phyloP scores from a whole-genome alignment of 352 stramenopile genomes.

The Phytophthora colocasiae region DNA sequence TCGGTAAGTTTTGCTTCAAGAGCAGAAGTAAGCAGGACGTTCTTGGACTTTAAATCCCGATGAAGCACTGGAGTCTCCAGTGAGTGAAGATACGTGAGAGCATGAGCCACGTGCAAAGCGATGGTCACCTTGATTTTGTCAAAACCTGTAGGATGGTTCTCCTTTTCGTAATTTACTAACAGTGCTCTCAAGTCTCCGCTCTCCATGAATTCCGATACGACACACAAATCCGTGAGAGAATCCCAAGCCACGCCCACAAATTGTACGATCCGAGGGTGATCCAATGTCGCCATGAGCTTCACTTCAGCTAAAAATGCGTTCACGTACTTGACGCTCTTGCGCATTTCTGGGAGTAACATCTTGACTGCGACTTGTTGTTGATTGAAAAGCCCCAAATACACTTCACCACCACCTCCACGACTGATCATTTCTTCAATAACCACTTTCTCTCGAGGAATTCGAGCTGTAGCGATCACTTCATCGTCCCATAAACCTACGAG shows the following conservation, averaged over 20 bases:
- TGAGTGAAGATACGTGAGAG: slow-evolving; percentile 30
- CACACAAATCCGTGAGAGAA: slow-evolving; percentile 29
- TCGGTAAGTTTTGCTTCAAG: slow-evolving; percentile 50
- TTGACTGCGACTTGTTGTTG: slow-evolving; percentile 41
- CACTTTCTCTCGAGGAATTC: slow-evolving; percentile 40
- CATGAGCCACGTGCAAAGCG: slow-evolving; percentile 40
- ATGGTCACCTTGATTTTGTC: slow-evolving; percentile 50
- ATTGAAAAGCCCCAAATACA: slow-evolving; percentile 34
- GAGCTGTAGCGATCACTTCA: slow-evolving; percentile 34
- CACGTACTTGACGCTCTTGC: slow-evolving; percentile 19
- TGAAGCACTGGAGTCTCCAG: slow-evolving; percentile 14
- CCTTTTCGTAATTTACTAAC: slow-evolving; percentile 23
- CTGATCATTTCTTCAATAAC: slow-evolving; percentile 32
- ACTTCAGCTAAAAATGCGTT: slow-evolving; percentile 36
- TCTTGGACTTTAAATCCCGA: slow-evolving; percentile 26
- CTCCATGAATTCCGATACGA: slow-evolving; percentile 52
- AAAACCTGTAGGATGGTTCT: slow-evolving; percentile 27
- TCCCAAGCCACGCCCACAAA: slow-evolving; percentile 61
- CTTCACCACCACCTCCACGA: slow-evolving; percentile 39
- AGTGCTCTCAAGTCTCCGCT: slow-evolving; percentile 46
- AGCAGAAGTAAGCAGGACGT: slow-evolving; percentile 26
- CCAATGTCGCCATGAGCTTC: slow-evolving; percentile 41
- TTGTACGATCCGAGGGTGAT: slow-evolving; percentile 46
- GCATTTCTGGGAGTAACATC: slow-evolving; percentile 24
- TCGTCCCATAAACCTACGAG: slow-evolving; percentile 37